phyloP scores from a whole-genome alignment of 305 asterid genomes.

The Fraxinus sp. region DNA sequence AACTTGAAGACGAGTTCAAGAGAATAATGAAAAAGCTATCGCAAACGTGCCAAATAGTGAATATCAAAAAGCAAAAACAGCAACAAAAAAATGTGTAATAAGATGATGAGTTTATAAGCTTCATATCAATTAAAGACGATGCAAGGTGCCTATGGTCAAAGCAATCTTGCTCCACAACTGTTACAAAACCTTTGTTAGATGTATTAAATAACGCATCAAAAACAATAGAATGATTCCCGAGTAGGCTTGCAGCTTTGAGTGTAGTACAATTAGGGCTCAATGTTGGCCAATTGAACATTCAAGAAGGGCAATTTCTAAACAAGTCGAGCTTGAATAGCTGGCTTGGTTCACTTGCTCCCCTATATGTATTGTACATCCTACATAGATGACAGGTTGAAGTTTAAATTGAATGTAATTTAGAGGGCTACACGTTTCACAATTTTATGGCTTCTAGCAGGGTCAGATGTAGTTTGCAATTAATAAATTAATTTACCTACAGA shows the following conservation, averaged over 20 bases:
- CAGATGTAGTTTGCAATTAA: background rate
- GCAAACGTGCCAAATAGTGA: background rate
- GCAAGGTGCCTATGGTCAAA: background rate
- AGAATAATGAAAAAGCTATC: background rate
- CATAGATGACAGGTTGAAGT: background rate
- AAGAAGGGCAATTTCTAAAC: background rate
- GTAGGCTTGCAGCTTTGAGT: background rate
- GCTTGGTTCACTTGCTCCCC: background rate
- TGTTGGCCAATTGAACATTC: background rate
- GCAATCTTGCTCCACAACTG: background rate
- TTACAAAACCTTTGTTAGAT: background rate
- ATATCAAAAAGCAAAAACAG: background rate
- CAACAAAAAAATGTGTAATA: background rate
- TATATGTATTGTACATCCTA: background rate
- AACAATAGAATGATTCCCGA: background rate
- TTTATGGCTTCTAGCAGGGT: background rate
- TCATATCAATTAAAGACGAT: background rate
- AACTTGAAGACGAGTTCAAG: background rate
- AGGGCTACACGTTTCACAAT: background rate
- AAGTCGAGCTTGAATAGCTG: background rate
- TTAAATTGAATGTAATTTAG: background rate
- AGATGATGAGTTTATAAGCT: background rate
- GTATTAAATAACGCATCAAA: background rate
- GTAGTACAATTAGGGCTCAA: background rate
- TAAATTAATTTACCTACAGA: background rate